Evolutionary conservation across 108 stramenopile species (phyloP), one percentile per base, ranked within the genome.

Genomic region (Skeletonema costatum): DNA sequence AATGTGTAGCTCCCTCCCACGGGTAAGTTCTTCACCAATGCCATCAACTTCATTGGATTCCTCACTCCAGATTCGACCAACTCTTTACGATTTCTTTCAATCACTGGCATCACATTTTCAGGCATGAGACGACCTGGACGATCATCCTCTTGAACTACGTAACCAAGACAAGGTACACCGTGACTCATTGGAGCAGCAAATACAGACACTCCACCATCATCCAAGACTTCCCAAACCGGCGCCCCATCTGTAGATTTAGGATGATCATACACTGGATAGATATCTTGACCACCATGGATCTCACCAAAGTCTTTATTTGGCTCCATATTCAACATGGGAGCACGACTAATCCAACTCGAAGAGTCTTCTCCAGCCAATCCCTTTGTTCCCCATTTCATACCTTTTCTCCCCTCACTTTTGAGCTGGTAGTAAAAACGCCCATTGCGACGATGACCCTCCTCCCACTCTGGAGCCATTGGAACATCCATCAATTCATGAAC

Each of bases 401-500:
- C 60, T 41, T 60, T 53, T 70, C 66, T 51, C 32, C 59, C 32
- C 31, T 68, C 70, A n/a, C 33, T 79, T 32, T 66, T 84, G 78
- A 51, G 58, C 62, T 73, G 76, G 9, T 84, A 87, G 70, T 75
- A 90, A 66, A 82, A 93, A 35, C 89, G 66, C 2, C 85, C 85
- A 44, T 83, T 74, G 19, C 64, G 76, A 30, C 84, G 50, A 44
- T 76, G 80, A 31, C 73, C 80, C 51, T 77, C 61, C 32, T 82
- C 81, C 95, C 95, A 96, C 73, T 92, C 95, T 0, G 96, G 97
- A 32, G 95, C 94, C 89, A 94, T 89, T 6, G 97, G 93, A 12
- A 98, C 86, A 64, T 94, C 92, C 85, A 91, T 90, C 60, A 98
- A 78, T 74, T 98, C 98, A 74, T 98, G 98, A 0, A 98, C 97